Evolutionary conservation across 176 grass and related monocot genomes (phyloP).

Genomic region (Chrysopogon serrulatus): DNA sequence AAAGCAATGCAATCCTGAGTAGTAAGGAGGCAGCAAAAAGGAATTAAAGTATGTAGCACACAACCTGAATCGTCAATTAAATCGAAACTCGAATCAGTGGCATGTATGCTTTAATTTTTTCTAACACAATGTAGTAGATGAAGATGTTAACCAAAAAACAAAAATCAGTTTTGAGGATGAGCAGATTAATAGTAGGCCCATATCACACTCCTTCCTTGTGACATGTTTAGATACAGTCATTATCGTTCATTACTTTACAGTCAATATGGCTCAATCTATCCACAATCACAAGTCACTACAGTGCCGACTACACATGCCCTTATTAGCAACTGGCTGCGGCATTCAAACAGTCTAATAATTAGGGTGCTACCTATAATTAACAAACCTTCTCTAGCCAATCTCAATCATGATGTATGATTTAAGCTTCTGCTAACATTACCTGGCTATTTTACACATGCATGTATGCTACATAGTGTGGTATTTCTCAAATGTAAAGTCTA

Average conservation of each 20-base stretch:
- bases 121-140: neutral
- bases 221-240: constrained; percentile 8
- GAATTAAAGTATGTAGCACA: neutral
- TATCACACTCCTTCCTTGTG: neutral
- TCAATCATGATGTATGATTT: neutral
- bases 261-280: neutral
- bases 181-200: neutral
- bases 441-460: neutral
- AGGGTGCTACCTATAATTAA: neutral
- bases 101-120: neutral
- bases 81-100: neutral
- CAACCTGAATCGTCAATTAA: neutral
- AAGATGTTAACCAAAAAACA: neutral
- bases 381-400: neutral
- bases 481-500: neutral
- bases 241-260: neutral
- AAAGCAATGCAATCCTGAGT: constrained; percentile 15
- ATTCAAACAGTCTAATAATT: neutral
- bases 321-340: neutral
- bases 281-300: neutral
- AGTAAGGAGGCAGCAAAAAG: neutral
- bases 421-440: neutral
- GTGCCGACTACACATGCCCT: neutral
- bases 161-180: neutral
- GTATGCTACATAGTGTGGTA: neutral